Evolutionary conservation across 345 rosid species (phyloP).

Genomic region (Erysimum cheiranthoides): DNA sequence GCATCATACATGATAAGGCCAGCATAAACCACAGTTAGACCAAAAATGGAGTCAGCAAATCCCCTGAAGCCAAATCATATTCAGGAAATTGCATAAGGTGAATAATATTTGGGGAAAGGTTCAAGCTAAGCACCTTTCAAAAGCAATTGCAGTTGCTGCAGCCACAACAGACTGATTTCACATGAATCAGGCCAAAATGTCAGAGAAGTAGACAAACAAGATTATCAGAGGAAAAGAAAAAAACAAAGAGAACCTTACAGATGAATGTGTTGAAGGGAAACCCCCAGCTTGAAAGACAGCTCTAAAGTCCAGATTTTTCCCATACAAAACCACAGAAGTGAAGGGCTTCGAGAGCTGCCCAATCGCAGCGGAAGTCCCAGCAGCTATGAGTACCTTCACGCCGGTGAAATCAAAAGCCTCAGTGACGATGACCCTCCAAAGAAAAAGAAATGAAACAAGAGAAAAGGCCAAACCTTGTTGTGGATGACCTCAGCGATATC

Average conservation of each 20-base stretch:
- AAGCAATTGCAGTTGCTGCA: constrained; percentile 80
- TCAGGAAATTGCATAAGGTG: background rate
- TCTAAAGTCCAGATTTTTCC: constrained; percentile 64
- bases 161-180: constrained; percentile 73
- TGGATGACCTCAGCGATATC: constrained; percentile 67
- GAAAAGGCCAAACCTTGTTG: constrained; percentile 60
- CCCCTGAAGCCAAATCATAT: constrained; percentile 59
- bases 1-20: constrained; percentile 91
- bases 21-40: constrained; percentile 78
- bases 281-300: constrained; percentile 77
- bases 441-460: background rate
- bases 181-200: constrained; percentile 27
- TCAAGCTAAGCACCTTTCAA: constrained; percentile 66
- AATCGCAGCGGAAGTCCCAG: constrained; percentile 71
- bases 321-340: constrained; percentile 63
- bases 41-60: constrained; percentile 81
- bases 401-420: constrained; percentile 18
- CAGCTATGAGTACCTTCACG: constrained; percentile 75
- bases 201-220: constrained; percentile 14
- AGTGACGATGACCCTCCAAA: constrained; percentile 13
- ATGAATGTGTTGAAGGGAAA: constrained; percentile 92
- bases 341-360: constrained; percentile 91
- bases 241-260: constrained; percentile 34
- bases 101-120: background rate
- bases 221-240: background rate